Conservation (phyloP, 2,329 filamentous ascomycete genomes). For the Aspergillus tubingensis region DNA sequence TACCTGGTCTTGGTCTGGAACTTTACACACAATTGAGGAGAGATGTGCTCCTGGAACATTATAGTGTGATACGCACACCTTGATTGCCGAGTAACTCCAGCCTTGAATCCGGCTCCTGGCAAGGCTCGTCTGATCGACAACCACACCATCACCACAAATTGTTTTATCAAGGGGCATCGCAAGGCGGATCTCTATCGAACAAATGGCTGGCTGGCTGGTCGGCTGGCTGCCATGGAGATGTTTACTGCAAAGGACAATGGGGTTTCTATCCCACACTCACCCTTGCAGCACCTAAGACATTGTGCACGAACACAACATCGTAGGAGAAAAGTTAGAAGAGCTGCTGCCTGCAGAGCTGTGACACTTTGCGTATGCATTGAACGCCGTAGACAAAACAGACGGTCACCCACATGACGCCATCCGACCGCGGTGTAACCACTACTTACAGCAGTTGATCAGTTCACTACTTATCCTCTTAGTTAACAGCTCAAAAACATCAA, state of each 20-base stretch:
- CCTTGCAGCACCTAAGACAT: conserved; percentile 6
- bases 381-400: background rate
- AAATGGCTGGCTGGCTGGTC: background rate
- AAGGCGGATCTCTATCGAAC: background rate
- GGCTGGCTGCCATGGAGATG: conserved; percentile 4
- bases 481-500: background rate
- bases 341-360: background rate
- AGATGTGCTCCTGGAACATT: background rate
- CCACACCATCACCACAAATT: background rate
- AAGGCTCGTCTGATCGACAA: background rate
- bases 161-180: conserved; percentile 2
- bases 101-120: background rate
- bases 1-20: background rate
- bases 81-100: background rate
- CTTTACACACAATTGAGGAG: background rate
- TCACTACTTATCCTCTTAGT: too few relatives aligned
- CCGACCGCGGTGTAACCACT: background rate
- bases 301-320: background rate
- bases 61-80: background rate
- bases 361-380: background rate
- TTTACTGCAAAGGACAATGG: background rate
- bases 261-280: background rate
- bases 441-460: too few relatives aligned
- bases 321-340: background rate
- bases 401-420: background rate